These are phyloP conservation scores for Zoysia japonica DNA, from an alignment of 176 grass and related monocot genomes.

Conservation along the genomic window DNA sequence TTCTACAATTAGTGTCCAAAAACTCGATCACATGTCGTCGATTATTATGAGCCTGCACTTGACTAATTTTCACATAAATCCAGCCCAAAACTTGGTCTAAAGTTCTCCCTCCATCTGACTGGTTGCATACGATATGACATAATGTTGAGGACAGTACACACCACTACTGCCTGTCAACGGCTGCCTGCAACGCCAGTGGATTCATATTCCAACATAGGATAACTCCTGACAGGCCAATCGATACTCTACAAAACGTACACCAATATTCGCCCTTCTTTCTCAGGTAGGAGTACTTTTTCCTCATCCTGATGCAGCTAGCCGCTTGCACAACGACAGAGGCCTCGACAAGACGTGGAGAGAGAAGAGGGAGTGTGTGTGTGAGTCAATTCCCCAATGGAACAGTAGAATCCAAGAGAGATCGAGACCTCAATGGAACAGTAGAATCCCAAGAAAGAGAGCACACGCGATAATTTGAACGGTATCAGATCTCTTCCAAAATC, in stretches of 20 bases:
- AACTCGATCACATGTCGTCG: too few relatives aligned
- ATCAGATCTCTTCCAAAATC: not conserved
- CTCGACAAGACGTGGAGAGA: constrained; percentile 38
- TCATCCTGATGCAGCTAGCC: not conserved
- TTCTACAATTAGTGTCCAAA: not conserved
- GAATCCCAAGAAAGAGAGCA: not conserved
- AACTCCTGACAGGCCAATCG: constrained; percentile 30
- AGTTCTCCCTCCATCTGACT: not conserved
- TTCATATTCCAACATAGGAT: constrained; percentile 19
- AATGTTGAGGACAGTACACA: not conserved
- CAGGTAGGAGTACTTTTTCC: not conserved
- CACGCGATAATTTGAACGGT: not conserved
- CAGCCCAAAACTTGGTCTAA: not conserved
- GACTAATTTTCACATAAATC: not conserved
- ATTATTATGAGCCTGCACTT: not conserved
- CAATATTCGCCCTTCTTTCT: not conserved
- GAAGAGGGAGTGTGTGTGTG: not conserved
- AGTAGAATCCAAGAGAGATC: constrained; percentile 22
- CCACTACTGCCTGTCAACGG: not conserved
- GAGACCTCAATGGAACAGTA: constrained; percentile 43
- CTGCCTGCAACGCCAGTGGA: not conserved
- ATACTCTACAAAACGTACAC: not conserved
- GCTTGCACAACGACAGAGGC: constrained; percentile 21
- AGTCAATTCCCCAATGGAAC: constrained; percentile 42
- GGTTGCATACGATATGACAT: constrained; percentile 34